These are phyloP conservation scores for Penicillium coffeae DNA, from an alignment of 495 filamentous ascomycete species.

Conservation along the genomic window DNA sequence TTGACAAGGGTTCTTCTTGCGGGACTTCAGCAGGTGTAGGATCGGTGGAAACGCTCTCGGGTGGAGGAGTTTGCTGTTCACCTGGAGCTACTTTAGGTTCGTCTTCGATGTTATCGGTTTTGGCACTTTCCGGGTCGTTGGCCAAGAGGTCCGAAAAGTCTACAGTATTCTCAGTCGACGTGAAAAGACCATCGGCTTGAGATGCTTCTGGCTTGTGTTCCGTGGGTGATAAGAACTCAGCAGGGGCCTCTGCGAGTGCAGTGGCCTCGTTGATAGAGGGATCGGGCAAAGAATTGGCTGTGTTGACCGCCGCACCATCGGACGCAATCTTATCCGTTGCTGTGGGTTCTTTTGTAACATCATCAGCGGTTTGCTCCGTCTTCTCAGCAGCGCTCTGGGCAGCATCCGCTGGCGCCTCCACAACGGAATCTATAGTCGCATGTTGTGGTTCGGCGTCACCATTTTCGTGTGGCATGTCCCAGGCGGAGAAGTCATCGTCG, in stretches of 20 bases:
- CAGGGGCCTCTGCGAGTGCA: not conserved
- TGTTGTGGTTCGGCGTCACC: not conserved
- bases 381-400: not conserved
- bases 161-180: not conserved
- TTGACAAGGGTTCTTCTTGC: not conserved
- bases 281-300: not conserved
- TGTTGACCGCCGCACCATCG: not conserved
- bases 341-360: not conserved
- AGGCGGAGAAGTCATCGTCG: slow-evolving; percentile 18
- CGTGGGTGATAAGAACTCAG: not conserved
- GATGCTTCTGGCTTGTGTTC: not conserved
- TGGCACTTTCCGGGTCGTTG: not conserved
- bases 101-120: not conserved
- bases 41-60: not conserved
- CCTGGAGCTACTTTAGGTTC: not conserved
- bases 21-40: not conserved
- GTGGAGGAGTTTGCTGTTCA: not conserved
- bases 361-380: not conserved
- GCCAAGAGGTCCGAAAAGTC: not conserved
- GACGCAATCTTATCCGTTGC: not conserved
- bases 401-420: slow-evolving; percentile 3
- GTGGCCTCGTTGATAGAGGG: not conserved
- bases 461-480: slow-evolving; percentile 15
- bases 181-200: not conserved
- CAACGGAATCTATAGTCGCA: slow-evolving; percentile 4